These are phyloP conservation scores for Borealophlyctis nickersoniae DNA, from an alignment of 192 early-diverging fungal species.

Conservation along the genomic window DNA sequence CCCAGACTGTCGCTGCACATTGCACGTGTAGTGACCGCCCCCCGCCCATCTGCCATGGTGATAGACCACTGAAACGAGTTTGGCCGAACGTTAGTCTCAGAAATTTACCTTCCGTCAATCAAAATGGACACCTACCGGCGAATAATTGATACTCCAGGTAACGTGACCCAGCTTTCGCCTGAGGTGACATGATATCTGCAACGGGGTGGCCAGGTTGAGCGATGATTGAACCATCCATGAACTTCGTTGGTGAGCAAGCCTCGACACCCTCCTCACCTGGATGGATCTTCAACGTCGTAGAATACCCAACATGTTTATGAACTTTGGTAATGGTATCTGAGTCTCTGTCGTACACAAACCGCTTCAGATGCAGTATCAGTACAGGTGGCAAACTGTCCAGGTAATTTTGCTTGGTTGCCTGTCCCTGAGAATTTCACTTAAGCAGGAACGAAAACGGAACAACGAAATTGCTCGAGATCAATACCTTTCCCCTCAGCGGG, in stretches of 20 bases:
- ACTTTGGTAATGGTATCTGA: slow-evolving; percentile 79
- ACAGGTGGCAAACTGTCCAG: slow-evolving; percentile 85
- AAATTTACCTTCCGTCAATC: background rate
- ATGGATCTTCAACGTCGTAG: slow-evolving; percentile 56
- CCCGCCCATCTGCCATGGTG: slow-evolving; percentile 86
- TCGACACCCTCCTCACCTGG: too few species aligned
- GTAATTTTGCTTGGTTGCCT: slow-evolving; percentile 79
- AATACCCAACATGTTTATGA: slow-evolving; percentile 78
- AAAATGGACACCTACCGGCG: slow-evolving; percentile 47
- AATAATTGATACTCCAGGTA: slow-evolving; percentile 59
- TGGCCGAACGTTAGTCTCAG: background rate
- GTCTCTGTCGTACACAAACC: slow-evolving; percentile 78
- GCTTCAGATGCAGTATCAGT: slow-evolving; percentile 90
- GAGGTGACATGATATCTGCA: slow-evolving; percentile 52
- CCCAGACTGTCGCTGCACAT: slow-evolving; percentile 66
- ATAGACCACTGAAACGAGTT: slow-evolving; percentile 73
- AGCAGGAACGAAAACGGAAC: too few species aligned
- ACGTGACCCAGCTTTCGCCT: slow-evolving; percentile 1
- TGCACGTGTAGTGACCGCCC: slow-evolving; percentile 98
- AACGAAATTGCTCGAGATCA: too few species aligned
- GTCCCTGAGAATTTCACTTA: too few species aligned
- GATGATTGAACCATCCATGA: background rate
- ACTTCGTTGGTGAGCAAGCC: background rate
- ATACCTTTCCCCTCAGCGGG: slow-evolving; percentile 22
- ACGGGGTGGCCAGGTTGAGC: background rate